Base-by-base conservation (phyloP, 768 basidiomycete genomes). In the Mycena vulgaris region DNA sequence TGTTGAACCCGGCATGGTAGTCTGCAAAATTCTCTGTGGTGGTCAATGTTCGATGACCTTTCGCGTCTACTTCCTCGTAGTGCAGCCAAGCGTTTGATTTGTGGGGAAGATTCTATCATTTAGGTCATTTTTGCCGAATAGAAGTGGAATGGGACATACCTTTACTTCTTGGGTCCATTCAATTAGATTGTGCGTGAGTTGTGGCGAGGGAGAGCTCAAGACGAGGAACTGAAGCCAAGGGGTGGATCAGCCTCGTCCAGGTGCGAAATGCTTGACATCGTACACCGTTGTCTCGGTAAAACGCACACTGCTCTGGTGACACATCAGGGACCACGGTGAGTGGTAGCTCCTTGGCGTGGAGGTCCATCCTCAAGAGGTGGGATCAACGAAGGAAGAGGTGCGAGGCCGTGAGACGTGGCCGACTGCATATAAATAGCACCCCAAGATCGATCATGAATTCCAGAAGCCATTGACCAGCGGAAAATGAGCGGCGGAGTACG, bases 131-230 rank as follows among this genome's bases (percentile, higher is more conserved):
- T 6, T 56, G 5, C 27, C 11, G 6, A 19, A 23, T 37, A 27
- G 11, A 19, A 28, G 2, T 17, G 27, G 11, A 16, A 40, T 9
- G 10, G 40, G 2, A 45, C 31, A 27, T 28, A 68, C 72, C 62
- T 74, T 70, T 3, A 74, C 52, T 57, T 74, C 69, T 6, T 70
- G 27, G 28, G 69, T 66, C 72, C 72, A 74, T 45, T 63, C 31
- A 16, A 39, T 11, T 21, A 74, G 37, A 16, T 70, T 37, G 7
- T 65, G 42, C 17, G 69, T 35, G 14, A 70, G 52, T 9, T 33
- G 21, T 4, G 47, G 25, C n/a, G 69, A 70, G 10, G 67, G 62
- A 5, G 60, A n/a, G 28, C 40, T 27, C 11, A 74, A 59, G n/a
- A 70, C 53, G 25, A 74, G 28, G 35, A 63, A 74, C 72, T 74